phyloP scores from a whole-genome alignment of 768 basidiomycete genomes.

The Termitomyces sp. region DNA sequence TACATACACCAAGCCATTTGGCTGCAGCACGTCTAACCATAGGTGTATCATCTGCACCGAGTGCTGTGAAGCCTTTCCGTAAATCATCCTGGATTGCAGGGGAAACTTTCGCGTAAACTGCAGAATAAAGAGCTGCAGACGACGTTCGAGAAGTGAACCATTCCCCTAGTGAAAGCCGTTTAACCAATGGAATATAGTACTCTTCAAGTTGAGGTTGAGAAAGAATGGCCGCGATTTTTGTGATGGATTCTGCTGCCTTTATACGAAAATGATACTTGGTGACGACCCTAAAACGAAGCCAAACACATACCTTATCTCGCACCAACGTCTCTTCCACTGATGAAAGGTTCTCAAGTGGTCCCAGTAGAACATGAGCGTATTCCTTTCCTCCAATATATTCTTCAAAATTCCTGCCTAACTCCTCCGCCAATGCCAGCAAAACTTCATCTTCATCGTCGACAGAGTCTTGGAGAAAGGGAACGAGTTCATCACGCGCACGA shows the following conservation, averaged over 20 bases:
- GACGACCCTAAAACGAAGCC: constrained; percentile 7
- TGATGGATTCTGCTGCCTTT: constrained; percentile 94
- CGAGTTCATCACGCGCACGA: constrained; percentile 91
- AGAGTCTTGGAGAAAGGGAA: constrained; percentile 98
- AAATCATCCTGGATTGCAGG: constrained; percentile 79
- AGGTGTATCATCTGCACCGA: constrained; percentile 93
- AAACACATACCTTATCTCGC: constrained; percentile 83
- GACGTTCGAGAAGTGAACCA: constrained; percentile 99
- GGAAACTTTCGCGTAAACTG: constrained; percentile 82
- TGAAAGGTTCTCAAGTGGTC: constrained; percentile 91
- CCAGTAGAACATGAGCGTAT: constrained; percentile 82
- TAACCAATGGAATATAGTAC: constrained; percentile 87
- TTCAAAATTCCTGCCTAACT: constrained; percentile 87
- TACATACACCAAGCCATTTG: constrained; percentile 90
- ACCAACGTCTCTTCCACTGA: constrained; percentile 98
- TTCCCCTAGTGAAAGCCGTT: constrained; percentile 86
- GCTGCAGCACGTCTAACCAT: constrained; percentile 98
- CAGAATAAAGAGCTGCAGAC: constrained; percentile 88
- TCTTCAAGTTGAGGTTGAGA: constrained; percentile 81
- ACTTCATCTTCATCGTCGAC: constrained; percentile 99
- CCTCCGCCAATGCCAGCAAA: constrained; percentile 90
- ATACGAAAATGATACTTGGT: constrained; percentile 5
- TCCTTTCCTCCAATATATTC: constrained; percentile 93
- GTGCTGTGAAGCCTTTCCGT: constrained; percentile 75
- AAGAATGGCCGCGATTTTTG: constrained; percentile 79